These are phyloP conservation scores for Micractinium conductrix DNA, from an alignment of 139 green algal species.

Conservation along the genomic window DNA sequence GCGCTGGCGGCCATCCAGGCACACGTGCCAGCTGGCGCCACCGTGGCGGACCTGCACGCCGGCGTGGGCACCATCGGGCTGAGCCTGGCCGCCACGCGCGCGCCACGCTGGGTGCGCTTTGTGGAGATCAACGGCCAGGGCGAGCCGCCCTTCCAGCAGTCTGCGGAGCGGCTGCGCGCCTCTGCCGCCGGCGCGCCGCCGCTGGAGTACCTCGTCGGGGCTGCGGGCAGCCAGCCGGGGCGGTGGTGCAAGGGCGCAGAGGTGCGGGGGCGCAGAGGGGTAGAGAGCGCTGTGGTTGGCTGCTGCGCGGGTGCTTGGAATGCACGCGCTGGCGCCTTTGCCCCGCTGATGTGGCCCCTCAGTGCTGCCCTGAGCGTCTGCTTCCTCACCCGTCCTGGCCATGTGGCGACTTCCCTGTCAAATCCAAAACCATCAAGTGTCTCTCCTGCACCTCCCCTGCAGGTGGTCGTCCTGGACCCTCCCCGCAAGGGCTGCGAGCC, in stretches of 20 bases:
- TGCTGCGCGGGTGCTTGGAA: too few relatives aligned
- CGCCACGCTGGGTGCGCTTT: conserved; percentile 33
- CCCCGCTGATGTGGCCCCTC: too few relatives aligned
- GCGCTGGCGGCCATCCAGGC: conserved; percentile 50
- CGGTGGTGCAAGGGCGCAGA: conserved; percentile 61
- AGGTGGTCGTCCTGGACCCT: conserved; percentile 80
- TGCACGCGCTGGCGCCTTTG: too few relatives aligned
- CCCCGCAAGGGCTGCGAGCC: conserved; percentile 78
- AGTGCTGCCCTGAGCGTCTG: too few relatives aligned
- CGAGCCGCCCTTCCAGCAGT: conserved; percentile 46
- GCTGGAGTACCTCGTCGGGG: conserved; percentile 56
- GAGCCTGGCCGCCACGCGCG: conserved; percentile 51
- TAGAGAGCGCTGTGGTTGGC: too few relatives aligned
- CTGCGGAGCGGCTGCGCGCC: conserved; percentile 22
- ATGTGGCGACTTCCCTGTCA: too few relatives aligned
- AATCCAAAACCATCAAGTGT: too few relatives aligned
- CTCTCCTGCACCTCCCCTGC: too few relatives aligned
- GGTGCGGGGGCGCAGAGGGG: too few relatives aligned
- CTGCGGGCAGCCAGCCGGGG: conserved; percentile 48
- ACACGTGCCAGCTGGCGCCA: conserved; percentile 43
- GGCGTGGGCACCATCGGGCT: conserved; percentile 85
- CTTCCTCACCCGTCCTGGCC: too few relatives aligned
- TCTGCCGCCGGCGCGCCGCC: background rate
- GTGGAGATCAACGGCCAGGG: conserved; percentile 76
- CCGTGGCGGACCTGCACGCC: conserved; percentile 75